These are phyloP conservation scores for Penicillium herquei DNA, from an alignment of 495 filamentous ascomycete species.

Conservation along the genomic window DNA sequence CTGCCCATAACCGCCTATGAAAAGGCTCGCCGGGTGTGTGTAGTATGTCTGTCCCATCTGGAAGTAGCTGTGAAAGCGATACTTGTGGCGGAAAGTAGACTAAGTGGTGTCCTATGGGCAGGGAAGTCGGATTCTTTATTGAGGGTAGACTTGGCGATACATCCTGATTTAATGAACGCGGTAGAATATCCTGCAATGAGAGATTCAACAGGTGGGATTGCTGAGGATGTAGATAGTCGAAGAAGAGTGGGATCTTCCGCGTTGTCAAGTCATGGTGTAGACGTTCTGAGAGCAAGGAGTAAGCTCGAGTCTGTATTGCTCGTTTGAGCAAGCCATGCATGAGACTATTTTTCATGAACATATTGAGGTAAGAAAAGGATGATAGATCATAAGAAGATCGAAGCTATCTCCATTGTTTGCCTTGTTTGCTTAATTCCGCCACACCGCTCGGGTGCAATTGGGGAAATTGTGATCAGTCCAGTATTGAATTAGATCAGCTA, in stretches of 20 bases:
- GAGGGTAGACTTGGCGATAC: conserved; percentile 30
- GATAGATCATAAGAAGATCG: no score
- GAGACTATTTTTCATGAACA: conserved; percentile 15
- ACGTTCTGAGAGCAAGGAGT: conserved; percentile 29
- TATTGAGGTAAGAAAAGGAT: not conserved
- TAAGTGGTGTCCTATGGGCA: conserved; percentile 59
- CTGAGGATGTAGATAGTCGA: conserved; percentile 64
- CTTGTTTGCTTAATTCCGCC: no score
- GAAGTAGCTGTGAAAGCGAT: conserved; percentile 53
- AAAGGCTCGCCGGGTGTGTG: conserved; percentile 68
- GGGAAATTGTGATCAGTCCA: no score
- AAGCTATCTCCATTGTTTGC: no score
- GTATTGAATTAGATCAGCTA: no score
- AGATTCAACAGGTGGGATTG: conserved; percentile 63
- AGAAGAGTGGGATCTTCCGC: conserved; percentile 54
- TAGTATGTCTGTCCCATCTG: conserved; percentile 70
- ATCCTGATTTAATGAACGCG: conserved; percentile 5
- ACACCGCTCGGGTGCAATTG: no score
- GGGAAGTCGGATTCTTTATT: conserved; percentile 26
- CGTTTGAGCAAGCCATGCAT: conserved; percentile 6
- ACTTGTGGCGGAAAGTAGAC: conserved; percentile 70
- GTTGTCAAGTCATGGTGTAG: conserved; percentile 37
- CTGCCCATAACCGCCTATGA: conserved; percentile 75
- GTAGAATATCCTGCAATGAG: conserved; percentile 61
- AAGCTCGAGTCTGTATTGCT: conserved; percentile 12